Evolutionary conservation across 345 rosid species (phyloP), one percentile per base, ranked within the genome.

Genomic region (Zanthoxylum bungeanum): DNA sequence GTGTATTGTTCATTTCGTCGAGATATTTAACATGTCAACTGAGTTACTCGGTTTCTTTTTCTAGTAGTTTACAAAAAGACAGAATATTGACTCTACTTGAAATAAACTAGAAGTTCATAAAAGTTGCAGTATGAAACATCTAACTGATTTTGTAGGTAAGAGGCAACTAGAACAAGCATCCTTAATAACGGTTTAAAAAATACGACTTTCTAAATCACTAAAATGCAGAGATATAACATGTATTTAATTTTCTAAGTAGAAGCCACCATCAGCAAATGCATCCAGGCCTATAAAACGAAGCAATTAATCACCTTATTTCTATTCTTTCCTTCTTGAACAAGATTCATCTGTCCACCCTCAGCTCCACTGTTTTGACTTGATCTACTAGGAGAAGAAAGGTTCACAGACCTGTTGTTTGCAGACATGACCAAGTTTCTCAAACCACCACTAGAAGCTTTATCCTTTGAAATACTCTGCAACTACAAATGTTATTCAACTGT

Each of bases 391-490:
- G 7, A 24, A 10, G 69, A 50, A 66, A 33, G 59, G 16, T 60
- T 25, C 51, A 47, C n/a, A 25, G 72, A 60, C 73, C 76, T 77
- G 64, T 27, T 34, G 66, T 60, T 42, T 57, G 12, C 64, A 11
- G 39, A 28, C 56, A 63, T 4, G 56, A 3, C 31, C n/a, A n/a
- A 1, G 39, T 66, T 77, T 52, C 30, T 72, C 52, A 28, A 33
- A 60, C 55, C 25, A 36, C 21, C 39, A 19, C 31, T 7, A 28
- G 11, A 19, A 36, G 59, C 24, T 16, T 2, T 60, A 33, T 52
- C 39, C 31, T 61, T 68, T 16, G 70, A 72, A 61, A 59, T 46
- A 7, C 57, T 53, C 80, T 77, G 76, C 58, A 67, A 33, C 30
- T 34, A 33, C 5, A 46, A 24, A 68, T 53, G 28, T 60, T 31